phyloP scores from a whole-genome alignment of 2,329 filamentous ascomycete genomes.

The Aspergillus calidoustus region DNA sequence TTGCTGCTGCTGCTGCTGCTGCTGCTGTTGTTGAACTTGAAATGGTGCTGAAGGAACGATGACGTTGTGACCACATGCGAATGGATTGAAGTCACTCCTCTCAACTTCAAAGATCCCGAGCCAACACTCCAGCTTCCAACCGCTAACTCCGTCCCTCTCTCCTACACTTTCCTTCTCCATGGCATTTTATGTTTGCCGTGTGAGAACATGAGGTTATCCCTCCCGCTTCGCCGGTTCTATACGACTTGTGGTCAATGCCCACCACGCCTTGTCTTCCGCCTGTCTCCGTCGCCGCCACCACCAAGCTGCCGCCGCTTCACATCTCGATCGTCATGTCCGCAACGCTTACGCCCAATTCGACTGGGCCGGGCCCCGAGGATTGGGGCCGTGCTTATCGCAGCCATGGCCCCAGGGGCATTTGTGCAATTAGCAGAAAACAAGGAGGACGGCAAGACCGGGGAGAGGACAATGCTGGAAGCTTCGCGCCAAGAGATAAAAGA shows the following conservation, averaged over 20 bases:
- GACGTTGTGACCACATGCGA: constrained; percentile 27
- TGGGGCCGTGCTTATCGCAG: constrained; percentile 44
- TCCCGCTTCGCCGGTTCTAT: constrained; percentile 56
- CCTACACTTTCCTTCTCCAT: constrained; percentile 5
- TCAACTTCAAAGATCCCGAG: background rate
- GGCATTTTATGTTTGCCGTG: constrained; percentile 20
- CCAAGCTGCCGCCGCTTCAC: constrained; percentile 36
- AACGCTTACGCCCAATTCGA: constrained; percentile 19
- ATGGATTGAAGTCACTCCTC: background rate
- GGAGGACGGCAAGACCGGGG: constrained; percentile 66
- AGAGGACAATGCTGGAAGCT: constrained; percentile 83
- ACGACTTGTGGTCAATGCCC: constrained; percentile 47
- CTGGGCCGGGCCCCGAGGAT: constrained; percentile 31
- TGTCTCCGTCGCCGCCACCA: constrained; percentile 31
- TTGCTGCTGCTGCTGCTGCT: background rate
- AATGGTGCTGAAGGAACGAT: background rate
- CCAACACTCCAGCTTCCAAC: constrained; percentile 5
- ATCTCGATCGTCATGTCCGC: constrained; percentile 31
- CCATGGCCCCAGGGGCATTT: constrained; percentile 62
- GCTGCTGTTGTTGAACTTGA: background rate
- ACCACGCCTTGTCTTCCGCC: constrained; percentile 39
- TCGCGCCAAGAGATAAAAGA: constrained; percentile 79
- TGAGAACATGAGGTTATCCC: constrained; percentile 55
- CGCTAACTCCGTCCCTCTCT: background rate
- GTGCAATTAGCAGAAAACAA: constrained; percentile 61